A percentile compares a stretch with the other conserved stretches of the same genome.
These are phyloP conservation scores for Arabis hirsuta DNA, from an alignment of 345 rosid species.

Conservation along the genomic window DNA sequence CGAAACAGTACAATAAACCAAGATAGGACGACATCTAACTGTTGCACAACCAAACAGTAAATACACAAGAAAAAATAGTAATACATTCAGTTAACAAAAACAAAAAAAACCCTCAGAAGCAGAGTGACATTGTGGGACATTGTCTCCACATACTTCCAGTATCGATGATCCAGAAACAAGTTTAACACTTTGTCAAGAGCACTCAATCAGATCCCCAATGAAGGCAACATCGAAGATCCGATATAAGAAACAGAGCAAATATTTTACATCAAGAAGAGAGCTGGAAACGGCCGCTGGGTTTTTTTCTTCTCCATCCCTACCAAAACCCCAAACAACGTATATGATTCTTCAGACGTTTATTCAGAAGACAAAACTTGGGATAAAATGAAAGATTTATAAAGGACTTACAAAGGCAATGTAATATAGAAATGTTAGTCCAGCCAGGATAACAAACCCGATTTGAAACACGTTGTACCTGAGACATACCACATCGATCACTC, in stretches of 20 bases:
- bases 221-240: slow-evolving; percentile 1
- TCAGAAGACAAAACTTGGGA: slow-evolving; percentile 1
- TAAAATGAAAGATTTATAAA: neutral
- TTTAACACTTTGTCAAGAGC: slow-evolving; percentile 8
- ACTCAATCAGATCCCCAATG: slow-evolving; percentile 22
- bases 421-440: slow-evolving; percentile 85
- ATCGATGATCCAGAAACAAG: slow-evolving; percentile 23
- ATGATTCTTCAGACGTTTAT: slow-evolving; percentile 11
- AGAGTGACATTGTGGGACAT: too few species aligned
- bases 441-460: slow-evolving; percentile 75
- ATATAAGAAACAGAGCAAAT: slow-evolving; percentile 4
- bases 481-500: neutral
- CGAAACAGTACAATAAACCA: slow-evolving; percentile 25
- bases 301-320: slow-evolving; percentile 97
- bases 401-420: slow-evolving; percentile 83
- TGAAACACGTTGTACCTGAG: slow-evolving; percentile 95
- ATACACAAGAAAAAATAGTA: slow-evolving; percentile 1
- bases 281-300: slow-evolving; percentile 83
- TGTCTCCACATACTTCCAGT: slow-evolving; percentile 7
- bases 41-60: slow-evolving; percentile 36
- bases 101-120: slow-evolving; percentile 14
- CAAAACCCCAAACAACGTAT: slow-evolving; percentile 24
- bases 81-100: slow-evolving; percentile 13
- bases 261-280: slow-evolving; percentile 54
- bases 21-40: slow-evolving; percentile 18